Percentiles rank a stretch among this genome's conserved stretches.
Evolutionary conservation across 176 grass and related monocot genomes (phyloP).

Genomic region (Typha latifolia): DNA sequence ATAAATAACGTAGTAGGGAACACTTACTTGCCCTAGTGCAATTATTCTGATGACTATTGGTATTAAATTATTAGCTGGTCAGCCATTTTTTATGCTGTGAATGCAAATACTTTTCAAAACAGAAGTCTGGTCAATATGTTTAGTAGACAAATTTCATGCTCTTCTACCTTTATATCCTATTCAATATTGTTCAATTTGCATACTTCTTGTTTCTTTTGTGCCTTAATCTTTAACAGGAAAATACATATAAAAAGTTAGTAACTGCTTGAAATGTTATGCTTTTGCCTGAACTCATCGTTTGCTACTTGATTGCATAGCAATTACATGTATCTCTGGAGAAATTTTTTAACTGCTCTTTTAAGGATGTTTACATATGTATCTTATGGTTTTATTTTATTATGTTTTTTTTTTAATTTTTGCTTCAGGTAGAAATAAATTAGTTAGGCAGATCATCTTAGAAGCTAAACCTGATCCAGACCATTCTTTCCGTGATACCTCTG

Average conservation of each 20-base stretch:
- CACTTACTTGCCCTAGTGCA: too few species aligned
- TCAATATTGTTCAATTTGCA: not conserved
- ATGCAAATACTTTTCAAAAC: too few species aligned
- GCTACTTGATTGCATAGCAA: not conserved
- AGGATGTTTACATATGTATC: not conserved
- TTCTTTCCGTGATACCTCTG: conserved; percentile 8
- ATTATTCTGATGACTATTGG: too few species aligned
- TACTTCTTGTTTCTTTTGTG: not conserved
- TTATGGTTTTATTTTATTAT: too few species aligned
- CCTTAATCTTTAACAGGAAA: not conserved
- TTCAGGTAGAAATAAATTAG: conserved; percentile 3
- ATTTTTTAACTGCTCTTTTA: not conserved
- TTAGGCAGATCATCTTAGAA: not conserved
- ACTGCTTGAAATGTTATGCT: not conserved
- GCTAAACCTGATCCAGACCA: conserved; percentile 6
- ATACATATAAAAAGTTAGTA: not conserved
- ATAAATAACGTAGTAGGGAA: too few species aligned
- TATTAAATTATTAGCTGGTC: too few species aligned
- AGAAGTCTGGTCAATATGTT: too few species aligned
- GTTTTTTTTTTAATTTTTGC: too few species aligned
- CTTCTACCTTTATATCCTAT: not conserved
- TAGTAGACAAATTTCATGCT: too few species aligned
- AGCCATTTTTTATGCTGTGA: too few species aligned
- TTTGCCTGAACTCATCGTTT: not conserved
- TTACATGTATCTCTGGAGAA: not conserved